Conservation (phyloP, 768 basidiomycete genomes). For the Hydnomerulius pinastri region DNA sequence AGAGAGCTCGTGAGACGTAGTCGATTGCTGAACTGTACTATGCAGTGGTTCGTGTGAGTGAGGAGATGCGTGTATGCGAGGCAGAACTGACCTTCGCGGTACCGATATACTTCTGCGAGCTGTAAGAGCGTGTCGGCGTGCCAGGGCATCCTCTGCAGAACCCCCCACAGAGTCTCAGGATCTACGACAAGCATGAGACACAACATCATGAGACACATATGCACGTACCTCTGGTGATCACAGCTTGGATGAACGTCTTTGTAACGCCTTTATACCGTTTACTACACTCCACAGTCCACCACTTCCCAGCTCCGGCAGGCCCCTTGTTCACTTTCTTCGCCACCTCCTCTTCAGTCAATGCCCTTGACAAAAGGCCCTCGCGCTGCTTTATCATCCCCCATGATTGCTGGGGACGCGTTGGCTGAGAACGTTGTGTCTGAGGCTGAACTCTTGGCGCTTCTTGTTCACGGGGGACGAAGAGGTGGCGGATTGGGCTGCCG, state of each 20-base stretch:
- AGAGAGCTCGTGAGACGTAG: too few species aligned
- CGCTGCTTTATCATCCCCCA: constrained; percentile 72
- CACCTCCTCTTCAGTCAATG: constrained; percentile 53
- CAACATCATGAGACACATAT: background rate
- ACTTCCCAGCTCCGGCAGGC: too few species aligned
- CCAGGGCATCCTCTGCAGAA: constrained; percentile 77
- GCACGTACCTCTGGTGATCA: constrained; percentile 72
- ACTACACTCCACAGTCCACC: too few species aligned
- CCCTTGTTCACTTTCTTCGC: constrained; percentile 42
- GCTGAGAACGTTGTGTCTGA: too few species aligned
- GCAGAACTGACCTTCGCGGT: too few species aligned
- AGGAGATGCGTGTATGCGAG: constrained; percentile 70
- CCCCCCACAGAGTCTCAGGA: constrained; percentile 70
- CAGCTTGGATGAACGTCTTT: constrained; percentile 72
- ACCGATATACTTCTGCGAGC: too few species aligned
- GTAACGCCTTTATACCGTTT: constrained; percentile 79
- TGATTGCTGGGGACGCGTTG: constrained; percentile 69
- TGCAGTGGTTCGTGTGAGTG: constrained; percentile 25
- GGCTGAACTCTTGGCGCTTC: too few species aligned
- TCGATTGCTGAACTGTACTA: too few species aligned
- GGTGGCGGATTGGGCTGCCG: too few species aligned
- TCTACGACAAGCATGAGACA: constrained; percentile 42
- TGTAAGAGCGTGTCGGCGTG: constrained; percentile 89
- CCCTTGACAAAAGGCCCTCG: constrained; percentile 67
- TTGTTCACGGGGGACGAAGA: too few species aligned